These are phyloP conservation scores for Aegilops longissima DNA, from an alignment of 176 grass and related monocot species.

Conservation along the genomic window DNA sequence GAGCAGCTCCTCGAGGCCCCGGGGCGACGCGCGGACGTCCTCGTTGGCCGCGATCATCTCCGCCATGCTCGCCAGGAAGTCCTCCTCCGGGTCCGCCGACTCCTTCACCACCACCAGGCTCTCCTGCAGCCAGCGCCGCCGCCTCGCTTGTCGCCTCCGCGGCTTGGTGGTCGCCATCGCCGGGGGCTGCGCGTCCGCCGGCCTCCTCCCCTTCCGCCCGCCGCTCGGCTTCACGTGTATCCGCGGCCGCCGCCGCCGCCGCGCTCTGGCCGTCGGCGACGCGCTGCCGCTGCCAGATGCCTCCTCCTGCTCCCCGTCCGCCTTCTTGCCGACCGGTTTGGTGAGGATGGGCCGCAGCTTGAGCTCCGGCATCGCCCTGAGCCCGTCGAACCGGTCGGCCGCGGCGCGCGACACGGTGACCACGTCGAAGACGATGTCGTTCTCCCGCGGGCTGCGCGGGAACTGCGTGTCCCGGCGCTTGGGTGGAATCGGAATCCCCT, in stretches of 20 bases:
- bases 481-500: conserved; percentile 19
- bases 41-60: conserved; percentile 73
- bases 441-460: conserved; percentile 33
- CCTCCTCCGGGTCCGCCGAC: conserved; percentile 63
- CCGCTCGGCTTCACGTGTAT: neutral
- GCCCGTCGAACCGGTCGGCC: conserved; percentile 22
- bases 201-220: conserved; percentile 1
- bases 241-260: conserved; percentile 14
- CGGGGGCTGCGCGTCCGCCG: neutral
- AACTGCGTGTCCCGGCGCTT: conserved; percentile 53
- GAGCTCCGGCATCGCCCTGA: conserved; percentile 37
- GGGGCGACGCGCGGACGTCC: conserved; percentile 34
- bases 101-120: conserved; percentile 68
- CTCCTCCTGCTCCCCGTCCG: neutral
- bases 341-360: conserved; percentile 76
- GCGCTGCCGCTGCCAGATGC: neutral
- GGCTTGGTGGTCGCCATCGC: neutral
- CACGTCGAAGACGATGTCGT: conserved; percentile 49
- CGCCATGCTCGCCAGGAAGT: conserved; percentile 72
- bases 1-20: conserved; percentile 63
- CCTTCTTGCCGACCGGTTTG: neutral
- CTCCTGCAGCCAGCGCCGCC: conserved; percentile 36
- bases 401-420: neutral
- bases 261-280: conserved; percentile 27
- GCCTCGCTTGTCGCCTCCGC: neutral